Evolutionary conservation across 2,329 filamentous ascomycete genomes (phyloP), one percentile per base, ranked within the genome.

Genomic region (Colletotrichum sp.): DNA sequence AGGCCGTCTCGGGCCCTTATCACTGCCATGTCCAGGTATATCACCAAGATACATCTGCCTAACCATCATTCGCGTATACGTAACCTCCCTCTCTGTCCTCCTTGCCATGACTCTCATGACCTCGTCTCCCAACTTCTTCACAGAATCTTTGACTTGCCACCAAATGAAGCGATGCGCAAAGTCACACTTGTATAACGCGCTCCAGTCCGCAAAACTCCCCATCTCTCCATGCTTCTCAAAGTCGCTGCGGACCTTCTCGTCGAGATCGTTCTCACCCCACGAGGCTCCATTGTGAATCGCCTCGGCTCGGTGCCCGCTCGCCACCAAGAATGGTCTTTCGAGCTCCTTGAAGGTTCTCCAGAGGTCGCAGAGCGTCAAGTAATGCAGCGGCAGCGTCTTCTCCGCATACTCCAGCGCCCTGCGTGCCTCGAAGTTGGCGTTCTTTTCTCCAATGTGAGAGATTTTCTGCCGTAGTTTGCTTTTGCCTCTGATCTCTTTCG

Each of bases 91-190:
- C n/a, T 74, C 72, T 3, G 72, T 74, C 16, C 72, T 47, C 33
- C 72, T 63, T n/a, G 55, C 34, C 72, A 74, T 74, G 9, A 74
- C n/a, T 15, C 72, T 54, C 63, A 70, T 70, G 2, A 74, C 72
- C n/a, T 74, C 72, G 29, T 74, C 72, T 8, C 62, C 63, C 6
- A 74, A 9, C 57, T 62, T 74, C 34, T 34, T 71, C 18, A 74
- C 72, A 31, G 71, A 47, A n/a, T 74, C 72, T 7, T 74, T 74
- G 11, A 58, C 61, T 36, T 74, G 72, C 72, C 72, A 74, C 72
- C 72, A 74, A 5, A 74, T 74, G n/a, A 74, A 74, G 8, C 72
- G 69, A 29, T 74, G 72, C 34, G 51, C 63, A 38, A 74, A 74
- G 18, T 74, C 72, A 13, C 72, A 74, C 29, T 74, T 74, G 29